phyloP scores from a whole-genome alignment of 129 eudicot species.

The Escallonia herrerae region DNA sequence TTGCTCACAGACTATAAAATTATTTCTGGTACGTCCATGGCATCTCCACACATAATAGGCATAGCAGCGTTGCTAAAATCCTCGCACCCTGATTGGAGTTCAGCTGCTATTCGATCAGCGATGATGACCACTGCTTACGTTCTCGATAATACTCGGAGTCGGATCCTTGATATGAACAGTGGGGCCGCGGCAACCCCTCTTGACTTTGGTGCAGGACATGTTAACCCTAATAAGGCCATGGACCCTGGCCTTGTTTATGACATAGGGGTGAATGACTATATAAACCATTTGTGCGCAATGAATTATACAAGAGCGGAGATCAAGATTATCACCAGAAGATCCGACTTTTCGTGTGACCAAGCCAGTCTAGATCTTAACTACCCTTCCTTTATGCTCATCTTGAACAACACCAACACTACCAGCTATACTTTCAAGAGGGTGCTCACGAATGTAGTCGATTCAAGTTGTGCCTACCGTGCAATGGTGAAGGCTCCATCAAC shows the following conservation, averaged over 20 bases:
- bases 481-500: constrained; percentile 18
- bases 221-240: constrained; percentile 47
- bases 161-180: constrained; percentile 25
- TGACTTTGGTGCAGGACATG: constrained; percentile 41
- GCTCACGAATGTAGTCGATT: constrained; percentile 29
- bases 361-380: constrained; percentile 42
- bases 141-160: constrained; percentile 21
- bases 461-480: constrained; percentile 25
- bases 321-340: constrained; percentile 24
- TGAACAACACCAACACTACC: constrained; percentile 42
- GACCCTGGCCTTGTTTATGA: constrained; percentile 46
- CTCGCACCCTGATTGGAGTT: constrained; percentile 40
- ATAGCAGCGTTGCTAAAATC: constrained; percentile 42
- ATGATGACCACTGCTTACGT: constrained; percentile 46
- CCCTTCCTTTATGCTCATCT: constrained; percentile 38
- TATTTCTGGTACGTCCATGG: constrained; percentile 41
- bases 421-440: constrained; percentile 29
- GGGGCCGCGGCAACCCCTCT: constrained; percentile 29
- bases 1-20: constrained; percentile 30
- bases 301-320: constrained; percentile 34
- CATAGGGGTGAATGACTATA: constrained; percentile 28
- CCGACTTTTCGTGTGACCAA: constrained; percentile 17
- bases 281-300: constrained; percentile 36
- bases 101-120: constrained; percentile 45
- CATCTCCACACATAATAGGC: constrained; percentile 39